A percentile compares a stretch with the other conserved stretches of the same genome.
These are phyloP conservation scores for Drechslerella stenobrocha DNA, from an alignment of 2,329 filamentous ascomycete genomes.

Conservation along the genomic window DNA sequence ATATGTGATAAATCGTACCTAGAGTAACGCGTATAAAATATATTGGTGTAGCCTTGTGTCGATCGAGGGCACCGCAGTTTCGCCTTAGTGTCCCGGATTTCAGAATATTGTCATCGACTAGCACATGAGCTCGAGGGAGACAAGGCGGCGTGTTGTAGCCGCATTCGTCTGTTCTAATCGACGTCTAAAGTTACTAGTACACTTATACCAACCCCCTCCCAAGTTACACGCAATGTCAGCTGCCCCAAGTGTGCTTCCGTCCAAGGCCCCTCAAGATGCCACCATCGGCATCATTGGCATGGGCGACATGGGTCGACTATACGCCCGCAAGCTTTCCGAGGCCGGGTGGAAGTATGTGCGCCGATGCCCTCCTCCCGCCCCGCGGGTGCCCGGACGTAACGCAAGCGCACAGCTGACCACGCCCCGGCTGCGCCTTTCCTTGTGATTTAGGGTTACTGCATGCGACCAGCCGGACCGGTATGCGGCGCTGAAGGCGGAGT, in stretches of 20 bases:
- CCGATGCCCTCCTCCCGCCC: slow-evolving; percentile 48
- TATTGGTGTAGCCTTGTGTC: no score
- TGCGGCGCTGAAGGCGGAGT: slow-evolving; percentile 77
- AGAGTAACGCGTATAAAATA: no score
- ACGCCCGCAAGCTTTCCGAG: slow-evolving; percentile 80
- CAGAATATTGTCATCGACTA: no score
- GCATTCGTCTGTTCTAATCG: no score
- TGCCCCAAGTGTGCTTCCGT: no score
- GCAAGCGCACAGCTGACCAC: slow-evolving; percentile 53
- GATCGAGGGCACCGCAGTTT: no score
- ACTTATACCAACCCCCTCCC: background rate
- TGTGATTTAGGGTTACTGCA: slow-evolving; percentile 74
- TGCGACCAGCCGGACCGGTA: slow-evolving; percentile 92
- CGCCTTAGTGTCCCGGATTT: no score
- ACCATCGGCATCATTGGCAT: slow-evolving; percentile 94
- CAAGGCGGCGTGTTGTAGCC: no score
- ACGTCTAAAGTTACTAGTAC: no score
- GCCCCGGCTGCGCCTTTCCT: background rate
- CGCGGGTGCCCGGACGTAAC: slow-evolving; percentile 18
- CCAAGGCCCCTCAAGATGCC: slow-evolving; percentile 30
- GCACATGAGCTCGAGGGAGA: no score
- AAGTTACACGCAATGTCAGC: background rate
- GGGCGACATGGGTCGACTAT: slow-evolving; percentile 99
- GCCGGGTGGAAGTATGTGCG: slow-evolving; percentile 90
- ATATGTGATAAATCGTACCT: no score